Base-by-base conservation (phyloP, 1,284 basidiomycete genomes). In the Irpex rosettiformis region DNA sequence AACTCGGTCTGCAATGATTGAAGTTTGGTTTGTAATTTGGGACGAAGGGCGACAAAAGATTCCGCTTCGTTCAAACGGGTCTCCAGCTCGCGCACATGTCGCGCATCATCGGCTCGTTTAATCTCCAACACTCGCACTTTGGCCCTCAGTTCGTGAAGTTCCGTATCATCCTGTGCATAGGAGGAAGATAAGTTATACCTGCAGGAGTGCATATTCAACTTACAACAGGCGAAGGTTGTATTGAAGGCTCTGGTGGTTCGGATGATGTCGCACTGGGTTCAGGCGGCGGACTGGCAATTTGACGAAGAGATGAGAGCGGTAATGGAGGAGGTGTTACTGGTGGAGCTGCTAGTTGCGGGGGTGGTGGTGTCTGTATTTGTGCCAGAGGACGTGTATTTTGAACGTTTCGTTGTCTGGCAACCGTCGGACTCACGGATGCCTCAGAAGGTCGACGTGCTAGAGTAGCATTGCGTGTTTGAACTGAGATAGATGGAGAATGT, bases 1-100 rank as follows among this genome's bases (percentile, higher is more conserved):
- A 94, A 80, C 51, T 93, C 90, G 0, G 88, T 85, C 69, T 93
- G 89, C 37, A 93, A 81, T 30, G 87, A 83, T 54, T 84, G 87
- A 33, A 97, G 84, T 70, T 96, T 96, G 29, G 87, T 88, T 74
- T 93, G 93, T 22, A 96, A 82, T 73, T 95, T 98, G 6, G 93
- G 93, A 18, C 91, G 81, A 11, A 94, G 79, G 3, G 91, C 82
- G n/a, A 92, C 85, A 65, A 96, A 93, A 13, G 87, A 81, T 68
- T 95, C 92, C 0, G 90, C 91, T 64, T 97, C 94, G 3, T 84
- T 80, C 4, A 93, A 85, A 48, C 90, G 84, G 6, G 84, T 81
- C 70, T 99, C 94, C n/a, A 98, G 83, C 67, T 91, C 86, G 56
- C 91, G 85, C 27, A 98, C 80, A 61, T 85, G 86, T 18, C 89